Percentiles rank a stretch among this genome's conserved stretches.
These are phyloP conservation scores for Linnemannia exigua DNA, from an alignment of 192 early-diverging fungal species.

Conservation along the genomic window DNA sequence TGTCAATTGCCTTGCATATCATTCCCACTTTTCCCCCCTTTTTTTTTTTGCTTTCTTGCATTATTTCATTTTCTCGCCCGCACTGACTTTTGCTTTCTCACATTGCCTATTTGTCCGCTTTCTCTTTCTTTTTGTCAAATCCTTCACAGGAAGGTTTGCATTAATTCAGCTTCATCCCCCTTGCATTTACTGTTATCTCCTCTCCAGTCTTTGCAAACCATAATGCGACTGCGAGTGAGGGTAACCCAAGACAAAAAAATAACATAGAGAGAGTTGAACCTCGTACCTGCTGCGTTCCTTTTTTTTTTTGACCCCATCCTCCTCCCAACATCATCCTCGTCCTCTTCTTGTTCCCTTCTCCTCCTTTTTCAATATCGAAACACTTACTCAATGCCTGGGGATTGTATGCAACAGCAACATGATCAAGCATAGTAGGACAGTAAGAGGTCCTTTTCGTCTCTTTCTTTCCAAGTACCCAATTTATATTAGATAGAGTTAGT, in stretches of 20 bases:
- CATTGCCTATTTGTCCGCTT: too few relatives aligned
- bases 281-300: not conserved
- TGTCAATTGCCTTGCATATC: too few relatives aligned
- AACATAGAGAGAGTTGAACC: not conserved
- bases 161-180: constrained; percentile 20
- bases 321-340: not conserved
- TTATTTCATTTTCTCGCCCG: not conserved
- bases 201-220: not conserved
- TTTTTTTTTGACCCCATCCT: not conserved
- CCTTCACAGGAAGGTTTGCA: not conserved
- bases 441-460: not conserved
- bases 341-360: not conserved
- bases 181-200: constrained; percentile 17
- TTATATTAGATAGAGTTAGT: not conserved
- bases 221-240: not conserved
- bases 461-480: not conserved
- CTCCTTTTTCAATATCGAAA: not conserved
- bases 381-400: not conserved
- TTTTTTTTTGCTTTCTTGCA: not conserved
- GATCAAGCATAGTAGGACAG: not conserved
- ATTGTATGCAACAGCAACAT: not conserved
- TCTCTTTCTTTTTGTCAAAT: not conserved
- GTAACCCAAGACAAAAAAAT: not conserved
- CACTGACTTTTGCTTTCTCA: too few relatives aligned
- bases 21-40: not conserved